A percentile compares a stretch with the other conserved stretches of the same genome.
These are phyloP conservation scores for Ormosia semicastrata DNA, from an alignment of 306 rosid genomes.

Conservation along the genomic window DNA sequence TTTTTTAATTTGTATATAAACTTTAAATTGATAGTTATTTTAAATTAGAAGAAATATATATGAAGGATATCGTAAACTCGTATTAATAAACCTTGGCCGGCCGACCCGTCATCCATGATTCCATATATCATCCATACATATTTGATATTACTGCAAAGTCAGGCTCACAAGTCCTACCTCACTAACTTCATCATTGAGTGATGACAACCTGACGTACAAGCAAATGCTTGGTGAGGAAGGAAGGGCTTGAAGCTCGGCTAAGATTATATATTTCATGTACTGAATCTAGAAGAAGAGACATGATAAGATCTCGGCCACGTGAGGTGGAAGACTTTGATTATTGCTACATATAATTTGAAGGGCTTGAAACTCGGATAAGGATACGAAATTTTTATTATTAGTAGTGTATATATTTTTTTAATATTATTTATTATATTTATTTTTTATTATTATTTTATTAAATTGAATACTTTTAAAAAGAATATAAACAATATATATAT, in stretches of 20 bases:
- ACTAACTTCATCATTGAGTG: neutral
- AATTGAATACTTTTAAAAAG: too few relatives aligned
- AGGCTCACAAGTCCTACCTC: neutral
- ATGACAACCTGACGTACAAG: neutral
- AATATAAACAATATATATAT: too few relatives aligned
- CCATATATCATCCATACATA: neutral
- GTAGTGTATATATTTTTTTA: too few relatives aligned
- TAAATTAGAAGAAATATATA: too few relatives aligned
- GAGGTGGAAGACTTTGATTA: neutral
- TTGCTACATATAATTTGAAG: too few relatives aligned
- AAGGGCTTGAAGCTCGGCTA: neutral
- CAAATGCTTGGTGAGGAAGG: neutral
- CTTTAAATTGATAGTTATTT: too few relatives aligned
- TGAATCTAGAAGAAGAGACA: neutral
- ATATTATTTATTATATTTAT: too few relatives aligned
- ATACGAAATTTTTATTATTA: too few relatives aligned
- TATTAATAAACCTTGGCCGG: neutral
- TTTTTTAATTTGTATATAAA: too few relatives aligned
- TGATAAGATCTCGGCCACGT: neutral
- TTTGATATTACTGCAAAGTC: neutral
- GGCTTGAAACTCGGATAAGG: too few relatives aligned
- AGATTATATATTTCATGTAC: neutral
- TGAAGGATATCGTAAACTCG: too few relatives aligned
- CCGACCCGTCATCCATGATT: neutral
- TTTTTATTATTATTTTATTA: too few relatives aligned